Conservation (phyloP, 2,329 filamentous ascomycete genomes). For the Endocalyx cinctus region DNA sequence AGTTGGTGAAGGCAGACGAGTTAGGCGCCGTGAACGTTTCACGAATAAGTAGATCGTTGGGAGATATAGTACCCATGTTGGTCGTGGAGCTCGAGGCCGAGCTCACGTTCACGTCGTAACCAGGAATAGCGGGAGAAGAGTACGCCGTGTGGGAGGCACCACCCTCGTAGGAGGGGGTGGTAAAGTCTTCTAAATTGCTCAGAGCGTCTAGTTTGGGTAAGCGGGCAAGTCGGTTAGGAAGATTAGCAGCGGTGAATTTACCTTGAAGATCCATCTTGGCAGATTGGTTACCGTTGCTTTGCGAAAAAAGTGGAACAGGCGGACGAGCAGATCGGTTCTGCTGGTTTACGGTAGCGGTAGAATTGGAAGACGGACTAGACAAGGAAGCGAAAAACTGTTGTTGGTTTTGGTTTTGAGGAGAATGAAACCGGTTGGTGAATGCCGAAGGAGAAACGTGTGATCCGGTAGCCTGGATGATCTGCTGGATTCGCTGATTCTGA, state of each 20-base stretch:
- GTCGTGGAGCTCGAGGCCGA: constrained; percentile 43
- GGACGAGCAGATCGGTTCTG: constrained; percentile 53
- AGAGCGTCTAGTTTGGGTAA: constrained; percentile 53
- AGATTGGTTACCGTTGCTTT: constrained; percentile 48
- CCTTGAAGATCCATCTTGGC: constrained; percentile 54
- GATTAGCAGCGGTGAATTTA: constrained; percentile 32
- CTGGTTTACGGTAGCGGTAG: constrained; percentile 52
- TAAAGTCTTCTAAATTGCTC: constrained; percentile 55
- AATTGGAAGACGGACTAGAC: constrained; percentile 56
- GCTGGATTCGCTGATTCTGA: constrained; percentile 56
- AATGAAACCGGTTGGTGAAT: constrained; percentile 56
- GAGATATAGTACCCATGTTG: constrained; percentile 71
- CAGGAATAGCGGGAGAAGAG: constrained; percentile 48
- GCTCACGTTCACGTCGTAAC: constrained; percentile 47
- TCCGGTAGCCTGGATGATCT: constrained; percentile 55
- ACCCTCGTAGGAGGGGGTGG: constrained; percentile 51
- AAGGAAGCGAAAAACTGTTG: constrained; percentile 64
- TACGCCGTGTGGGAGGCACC: constrained; percentile 44
- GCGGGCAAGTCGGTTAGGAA: no score
- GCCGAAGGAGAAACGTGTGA: constrained; percentile 48
- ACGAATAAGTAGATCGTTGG: constrained; percentile 71
- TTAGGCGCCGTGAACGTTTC: constrained; percentile 73
- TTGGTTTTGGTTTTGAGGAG: constrained; percentile 39
- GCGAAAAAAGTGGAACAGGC: constrained; percentile 68
- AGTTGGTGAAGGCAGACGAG: constrained; percentile 73